Base-by-base conservation (phyloP, 129 eudicot genomes). In the Gnaphalium uliginosum region DNA sequence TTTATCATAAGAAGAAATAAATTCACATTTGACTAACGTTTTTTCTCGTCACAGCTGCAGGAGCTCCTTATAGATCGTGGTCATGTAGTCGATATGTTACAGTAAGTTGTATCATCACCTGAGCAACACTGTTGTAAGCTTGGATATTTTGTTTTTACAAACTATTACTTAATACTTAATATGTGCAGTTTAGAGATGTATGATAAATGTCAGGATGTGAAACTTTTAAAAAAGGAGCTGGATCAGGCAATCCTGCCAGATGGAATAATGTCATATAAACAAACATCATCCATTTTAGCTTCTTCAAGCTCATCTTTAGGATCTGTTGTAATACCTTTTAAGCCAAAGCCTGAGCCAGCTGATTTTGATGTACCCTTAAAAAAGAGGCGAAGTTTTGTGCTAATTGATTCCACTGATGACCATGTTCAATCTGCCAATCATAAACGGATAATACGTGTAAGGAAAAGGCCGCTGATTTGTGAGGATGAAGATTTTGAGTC, bases 101-200 rank as follows among this genome's bases (percentile, higher is more conserved):
- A 26, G 79, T 63, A 75, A 63, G 79, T 48, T 46, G 71, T 43
- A 10, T 13, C 46, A 19, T 46, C 7, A 18, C n/a, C 8, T 66
- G 53, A 33, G 9, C 18, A 5, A 22, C 33, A 4, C 23, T 21
- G 3, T 89, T 85, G 86, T 86, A 85, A 72, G 88, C 79, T 63
- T 14, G 17, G 51, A 17, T 32, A 27, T 62, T 41, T 50, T 69
- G 37, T 24, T 67, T n/a, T 64, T 46, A 30, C 35, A 50, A 39
- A 39, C 27, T 9, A 18, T 10, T 25, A 2, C 17, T 74, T n/a
- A n/a, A n/a, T n/a, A 1, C 1, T 48, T 71, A 17, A 14, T 83
- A 27, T 64, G 11, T 72, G 85, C 94, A 92, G 98, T 66, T 90
- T 89, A 79, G 98, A 92, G 68, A 86, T 92, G 27, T 80, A 84